A percentile compares a stretch with the other conserved stretches of the same genome.
Conservation (phyloP, 179 eudicot species). For the Corrigiola litoralis region DNA sequence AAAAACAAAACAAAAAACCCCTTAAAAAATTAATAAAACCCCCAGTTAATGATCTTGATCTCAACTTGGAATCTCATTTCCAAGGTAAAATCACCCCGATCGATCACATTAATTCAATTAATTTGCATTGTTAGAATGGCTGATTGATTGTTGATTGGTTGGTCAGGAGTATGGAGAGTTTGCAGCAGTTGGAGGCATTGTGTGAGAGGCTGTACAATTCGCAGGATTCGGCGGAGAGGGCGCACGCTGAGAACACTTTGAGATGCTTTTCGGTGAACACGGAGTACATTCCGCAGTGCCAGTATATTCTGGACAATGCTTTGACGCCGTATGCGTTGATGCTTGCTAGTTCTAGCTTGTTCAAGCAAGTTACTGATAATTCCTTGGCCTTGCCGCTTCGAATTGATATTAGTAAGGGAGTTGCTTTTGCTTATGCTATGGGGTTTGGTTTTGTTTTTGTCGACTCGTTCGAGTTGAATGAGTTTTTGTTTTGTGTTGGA, state of each 20-base stretch:
- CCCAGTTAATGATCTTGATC: no score
- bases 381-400: constrained; percentile 84
- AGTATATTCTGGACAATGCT: constrained; percentile 90
- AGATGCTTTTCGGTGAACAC: constrained; percentile 82
- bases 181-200: constrained; percentile 87
- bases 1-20: no score
- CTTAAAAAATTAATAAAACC: no score
- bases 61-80: no score
- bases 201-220: constrained; percentile 97
- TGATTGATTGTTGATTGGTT: no score
- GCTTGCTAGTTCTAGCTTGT: constrained; percentile 94
- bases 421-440: no score
- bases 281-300: constrained; percentile 96
- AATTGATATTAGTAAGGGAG: constrained; percentile 75
- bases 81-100: no score
- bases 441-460: no score
- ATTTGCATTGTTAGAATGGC: no score
- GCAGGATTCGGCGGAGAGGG: constrained; percentile 96
- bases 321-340: constrained; percentile 91
- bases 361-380: constrained; percentile 97
- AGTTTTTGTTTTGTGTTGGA: not conserved
- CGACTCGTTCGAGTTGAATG: not conserved
- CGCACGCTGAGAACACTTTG: constrained; percentile 90
- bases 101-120: no score
- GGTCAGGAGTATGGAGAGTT: constrained; percentile 67